Conservation (phyloP, 1,284 basidiomycete genomes). For the Boletus smithii region DNA sequence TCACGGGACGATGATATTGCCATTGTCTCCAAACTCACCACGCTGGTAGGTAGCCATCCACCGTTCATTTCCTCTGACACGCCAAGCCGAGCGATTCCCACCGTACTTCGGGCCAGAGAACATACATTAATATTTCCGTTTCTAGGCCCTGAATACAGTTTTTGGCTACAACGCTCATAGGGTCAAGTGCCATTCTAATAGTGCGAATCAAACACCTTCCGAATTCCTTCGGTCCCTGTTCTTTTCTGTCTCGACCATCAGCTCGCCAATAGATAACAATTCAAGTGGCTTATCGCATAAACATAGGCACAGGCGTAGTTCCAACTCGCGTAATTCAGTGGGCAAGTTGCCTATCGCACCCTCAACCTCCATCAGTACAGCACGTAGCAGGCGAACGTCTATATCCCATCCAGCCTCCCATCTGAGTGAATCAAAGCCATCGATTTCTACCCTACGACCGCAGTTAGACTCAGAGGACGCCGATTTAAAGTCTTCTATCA, state of each 20-base stretch:
- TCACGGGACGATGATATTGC: conserved; percentile 58
- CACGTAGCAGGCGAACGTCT: conserved; percentile 27
- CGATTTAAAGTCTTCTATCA: conserved; percentile 2
- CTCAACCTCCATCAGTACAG: conserved; percentile 19
- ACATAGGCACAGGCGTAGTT: conserved; percentile 29
- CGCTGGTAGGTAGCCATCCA: conserved; percentile 47
- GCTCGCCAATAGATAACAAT: conserved; percentile 31
- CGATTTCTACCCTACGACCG: conserved; percentile 13
- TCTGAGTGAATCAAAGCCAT: conserved; percentile 20
- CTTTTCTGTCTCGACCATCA: conserved; percentile 34
- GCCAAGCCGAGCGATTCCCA: conserved; percentile 6
- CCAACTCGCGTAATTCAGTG: conserved; percentile 22
- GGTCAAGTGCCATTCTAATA: conserved; percentile 43
- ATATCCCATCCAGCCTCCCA: conserved; percentile 22
- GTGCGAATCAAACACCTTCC: conserved; percentile 26
- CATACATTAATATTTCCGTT: conserved; percentile 7
- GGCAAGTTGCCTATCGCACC: conserved; percentile 17
- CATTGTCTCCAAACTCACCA: conserved; percentile 51
- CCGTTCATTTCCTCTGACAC: not conserved
- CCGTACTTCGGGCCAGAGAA: conserved; percentile 1
- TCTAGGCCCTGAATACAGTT: conserved; percentile 54
- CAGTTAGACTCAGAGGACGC: conserved; percentile 18
- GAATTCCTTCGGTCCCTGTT: conserved; percentile 57
- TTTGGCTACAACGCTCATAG: conserved; percentile 59
- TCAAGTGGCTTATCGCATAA: conserved; percentile 13